Conservation (phyloP, 768 basidiomycete species). For the Tricholoma terreum region DNA sequence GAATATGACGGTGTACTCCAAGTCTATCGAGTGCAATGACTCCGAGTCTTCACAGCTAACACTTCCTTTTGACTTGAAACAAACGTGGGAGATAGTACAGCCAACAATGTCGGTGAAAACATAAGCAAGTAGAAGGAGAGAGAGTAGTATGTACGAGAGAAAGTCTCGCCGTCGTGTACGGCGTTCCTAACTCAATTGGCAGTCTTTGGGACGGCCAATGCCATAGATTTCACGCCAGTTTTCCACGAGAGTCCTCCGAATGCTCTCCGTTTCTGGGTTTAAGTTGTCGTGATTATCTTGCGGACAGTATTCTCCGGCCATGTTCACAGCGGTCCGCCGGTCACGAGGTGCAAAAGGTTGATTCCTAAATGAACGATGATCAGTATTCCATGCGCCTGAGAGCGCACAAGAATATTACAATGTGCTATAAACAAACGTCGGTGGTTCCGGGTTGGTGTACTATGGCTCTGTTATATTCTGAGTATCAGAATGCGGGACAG, state of each 20-base stretch:
- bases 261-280: constrained; percentile 11
- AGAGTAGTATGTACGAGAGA: too few species aligned
- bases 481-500: background rate
- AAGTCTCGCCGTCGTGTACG: too few species aligned
- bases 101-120: too few species aligned
- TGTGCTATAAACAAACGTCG: constrained; percentile 49
- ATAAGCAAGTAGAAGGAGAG: too few species aligned
- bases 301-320: constrained; percentile 39
- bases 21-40: too few species aligned
- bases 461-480: constrained; percentile 17
- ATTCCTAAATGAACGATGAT: constrained; percentile 35
- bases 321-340: constrained; percentile 51
- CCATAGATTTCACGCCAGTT: constrained; percentile 17
- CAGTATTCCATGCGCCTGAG: too few species aligned
- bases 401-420: constrained; percentile 22
- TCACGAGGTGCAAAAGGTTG: constrained; percentile 71
- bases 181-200: background rate
- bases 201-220: constrained; percentile 9
- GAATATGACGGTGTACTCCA: too few species aligned
- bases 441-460: constrained; percentile 56
- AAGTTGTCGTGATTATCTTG: constrained; percentile 7
- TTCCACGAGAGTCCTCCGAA: constrained; percentile 16
- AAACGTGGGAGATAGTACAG: too few species aligned
- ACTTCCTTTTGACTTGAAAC: too few species aligned
- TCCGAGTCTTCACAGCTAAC: too few species aligned